Conservation (phyloP, 169 alveolate species). For the Cryptosporidium bovis region DNA sequence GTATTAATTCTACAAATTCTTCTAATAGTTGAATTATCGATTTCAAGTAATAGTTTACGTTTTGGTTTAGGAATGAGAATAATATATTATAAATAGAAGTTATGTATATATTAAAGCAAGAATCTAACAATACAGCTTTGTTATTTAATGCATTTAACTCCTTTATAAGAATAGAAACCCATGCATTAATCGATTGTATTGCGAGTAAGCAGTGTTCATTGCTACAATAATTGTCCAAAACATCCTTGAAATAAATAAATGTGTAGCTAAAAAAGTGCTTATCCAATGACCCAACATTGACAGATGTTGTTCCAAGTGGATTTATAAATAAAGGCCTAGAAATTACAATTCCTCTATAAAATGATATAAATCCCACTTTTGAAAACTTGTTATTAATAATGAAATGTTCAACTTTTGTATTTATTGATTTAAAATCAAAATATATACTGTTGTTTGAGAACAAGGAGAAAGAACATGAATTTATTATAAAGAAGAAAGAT, state of each 20-base stretch:
- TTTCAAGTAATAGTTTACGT: conserved; percentile 11
- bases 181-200: conserved; percentile 17
- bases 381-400: not conserved
- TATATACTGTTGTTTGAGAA: not conserved
- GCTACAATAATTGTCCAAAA: not conserved
- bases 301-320: not conserved
- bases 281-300: not conserved
- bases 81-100: not conserved
- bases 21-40: conserved; percentile 27
- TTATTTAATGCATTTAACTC: not conserved
- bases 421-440: not conserved
- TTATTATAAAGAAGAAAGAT: conserved; percentile 6
- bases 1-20: conserved; percentile 23
- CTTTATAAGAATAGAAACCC: conserved; percentile 31
- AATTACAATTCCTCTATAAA: conserved; percentile 43
- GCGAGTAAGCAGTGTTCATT: conserved; percentile 15
- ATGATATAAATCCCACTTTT: not conserved
- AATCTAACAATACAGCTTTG: not conserved
- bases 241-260: not conserved
- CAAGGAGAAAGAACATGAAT: not conserved
- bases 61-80: conserved; percentile 24
- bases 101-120: not conserved
- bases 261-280: not conserved
- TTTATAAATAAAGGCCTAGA: conserved; percentile 16
- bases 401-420: not conserved